phyloP scores from a whole-genome alignment of 2,329 filamentous ascomycete genomes.

The Monilinia fructigena region DNA sequence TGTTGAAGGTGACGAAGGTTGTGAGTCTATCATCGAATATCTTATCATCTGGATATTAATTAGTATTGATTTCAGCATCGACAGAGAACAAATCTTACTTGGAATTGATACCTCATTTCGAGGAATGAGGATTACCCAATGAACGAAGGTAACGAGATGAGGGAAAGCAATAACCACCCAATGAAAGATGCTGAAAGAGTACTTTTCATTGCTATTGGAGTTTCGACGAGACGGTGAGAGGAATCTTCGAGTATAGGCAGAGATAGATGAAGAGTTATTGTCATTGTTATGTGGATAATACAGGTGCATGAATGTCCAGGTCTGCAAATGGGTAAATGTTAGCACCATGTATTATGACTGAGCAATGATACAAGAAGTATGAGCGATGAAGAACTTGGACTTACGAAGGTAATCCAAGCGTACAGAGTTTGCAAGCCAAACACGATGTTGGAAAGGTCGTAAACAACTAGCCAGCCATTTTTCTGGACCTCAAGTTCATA shows the following conservation, averaged over 20 bases:
- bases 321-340: constrained; percentile 27
- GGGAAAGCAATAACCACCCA: constrained; percentile 37
- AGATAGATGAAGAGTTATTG: constrained; percentile 23
- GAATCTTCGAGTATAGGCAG: constrained; percentile 29
- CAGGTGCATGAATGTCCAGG: constrained; percentile 41
- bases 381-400: constrained; percentile 20
- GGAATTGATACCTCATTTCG: constrained; percentile 30
- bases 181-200: constrained; percentile 40
- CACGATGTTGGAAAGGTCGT: constrained; percentile 38
- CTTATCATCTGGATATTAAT: constrained; percentile 27
- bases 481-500: constrained; percentile 33
- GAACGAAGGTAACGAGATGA: constrained; percentile 36
- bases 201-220: constrained; percentile 31
- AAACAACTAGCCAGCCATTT: constrained; percentile 33
- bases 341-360: not conserved
- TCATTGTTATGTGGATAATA: constrained; percentile 37
- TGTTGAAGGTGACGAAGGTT: constrained; percentile 35
- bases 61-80: constrained; percentile 14
- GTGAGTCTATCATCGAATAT: constrained; percentile 32
- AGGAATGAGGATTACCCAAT: constrained; percentile 39
- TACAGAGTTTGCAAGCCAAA: constrained; percentile 38
- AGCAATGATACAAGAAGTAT: not conserved
- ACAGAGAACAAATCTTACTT: constrained; percentile 23
- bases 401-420: constrained; percentile 37
- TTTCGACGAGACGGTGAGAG: constrained; percentile 35